phyloP scores from a whole-genome alignment of 176 grass and related monocot genomes.

The Zizania latifolia region DNA sequence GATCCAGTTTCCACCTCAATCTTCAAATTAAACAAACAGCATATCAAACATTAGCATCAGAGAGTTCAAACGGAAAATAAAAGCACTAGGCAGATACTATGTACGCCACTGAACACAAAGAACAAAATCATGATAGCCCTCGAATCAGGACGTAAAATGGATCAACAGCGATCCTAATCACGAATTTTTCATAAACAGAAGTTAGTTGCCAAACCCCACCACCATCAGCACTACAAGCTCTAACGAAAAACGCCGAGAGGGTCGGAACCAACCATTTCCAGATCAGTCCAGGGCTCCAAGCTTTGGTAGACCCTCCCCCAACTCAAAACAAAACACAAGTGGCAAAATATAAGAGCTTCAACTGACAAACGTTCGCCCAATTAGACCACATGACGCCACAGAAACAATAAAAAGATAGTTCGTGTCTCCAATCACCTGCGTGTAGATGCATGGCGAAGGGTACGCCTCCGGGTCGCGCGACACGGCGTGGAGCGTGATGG shows the following conservation, averaged over 20 bases:
- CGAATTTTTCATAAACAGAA: background rate
- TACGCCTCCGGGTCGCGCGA: constrained; percentile 84
- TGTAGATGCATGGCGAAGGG: constrained; percentile 70
- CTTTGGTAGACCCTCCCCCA: background rate
- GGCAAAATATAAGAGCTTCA: background rate
- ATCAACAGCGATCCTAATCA: background rate
- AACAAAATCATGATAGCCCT: background rate
- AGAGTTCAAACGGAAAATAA: background rate
- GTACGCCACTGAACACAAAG: background rate
- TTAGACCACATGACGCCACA: background rate
- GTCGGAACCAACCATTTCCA: background rate
- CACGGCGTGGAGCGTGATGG: constrained; percentile 79
- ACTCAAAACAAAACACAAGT: background rate
- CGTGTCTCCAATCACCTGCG: constrained; percentile 57
- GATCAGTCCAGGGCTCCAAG: constrained; percentile 1
- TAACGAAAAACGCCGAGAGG: background rate
- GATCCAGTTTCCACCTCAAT: constrained; percentile 53
- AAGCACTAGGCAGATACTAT: background rate
- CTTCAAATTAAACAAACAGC: constrained; percentile 35
- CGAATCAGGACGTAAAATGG: background rate
- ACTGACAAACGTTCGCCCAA: background rate
- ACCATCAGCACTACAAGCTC: background rate
- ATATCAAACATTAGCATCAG: background rate
- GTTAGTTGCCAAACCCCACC: background rate
- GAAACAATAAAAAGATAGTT: background rate